Evolutionary conservation across 768 basidiomycete genomes (phyloP).

Genomic region (Lactifluus hygrophoroides): DNA sequence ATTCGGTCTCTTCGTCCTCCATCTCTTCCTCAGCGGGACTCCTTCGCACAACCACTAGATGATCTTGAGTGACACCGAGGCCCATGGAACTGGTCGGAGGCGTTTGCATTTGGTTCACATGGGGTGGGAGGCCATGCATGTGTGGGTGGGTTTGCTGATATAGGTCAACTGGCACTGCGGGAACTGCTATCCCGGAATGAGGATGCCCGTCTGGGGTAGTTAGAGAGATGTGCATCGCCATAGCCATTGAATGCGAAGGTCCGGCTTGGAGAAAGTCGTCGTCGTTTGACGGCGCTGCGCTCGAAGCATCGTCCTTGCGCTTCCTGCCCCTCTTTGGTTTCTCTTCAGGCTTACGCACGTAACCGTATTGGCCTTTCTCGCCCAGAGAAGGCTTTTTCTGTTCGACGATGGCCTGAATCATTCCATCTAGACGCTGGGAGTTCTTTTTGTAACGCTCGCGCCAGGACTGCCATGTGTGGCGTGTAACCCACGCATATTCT

Average conservation of each 20-base stretch:
- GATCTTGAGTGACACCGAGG: neutral
- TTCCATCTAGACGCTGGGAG: constrained; percentile 50
- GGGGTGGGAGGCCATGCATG: constrained; percentile 9
- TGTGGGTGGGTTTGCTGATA: constrained; percentile 15
- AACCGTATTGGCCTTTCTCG: constrained; percentile 78
- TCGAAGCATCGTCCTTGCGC: constrained; percentile 15
- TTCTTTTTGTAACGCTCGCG: constrained; percentile 86
- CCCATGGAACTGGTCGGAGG: constrained; percentile 24
- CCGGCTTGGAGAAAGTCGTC: constrained; percentile 18
- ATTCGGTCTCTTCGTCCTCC: constrained; percentile 56
- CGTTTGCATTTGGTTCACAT: constrained; percentile 7
- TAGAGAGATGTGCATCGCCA: constrained; percentile 17
- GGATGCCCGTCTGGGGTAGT: constrained; percentile 7
- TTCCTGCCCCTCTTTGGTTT: constrained; percentile 40
- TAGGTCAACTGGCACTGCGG: constrained; percentile 14
- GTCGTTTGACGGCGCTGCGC: constrained; percentile 13
- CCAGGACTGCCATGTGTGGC: constrained; percentile 89
- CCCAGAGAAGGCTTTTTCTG: constrained; percentile 59
- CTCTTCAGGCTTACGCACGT: constrained; percentile 66
- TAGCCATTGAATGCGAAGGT: constrained; percentile 15
- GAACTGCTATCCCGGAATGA: constrained; percentile 9
- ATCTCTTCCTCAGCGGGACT: constrained; percentile 59
- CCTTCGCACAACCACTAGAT: constrained; percentile 28
- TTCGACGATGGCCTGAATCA: constrained; percentile 59
- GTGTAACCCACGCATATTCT: constrained; percentile 69